Evolutionary conservation across 2,329 filamentous ascomycete genomes (phyloP), one percentile per base, ranked within the genome.

Genomic region (Thelonectria olida): DNA sequence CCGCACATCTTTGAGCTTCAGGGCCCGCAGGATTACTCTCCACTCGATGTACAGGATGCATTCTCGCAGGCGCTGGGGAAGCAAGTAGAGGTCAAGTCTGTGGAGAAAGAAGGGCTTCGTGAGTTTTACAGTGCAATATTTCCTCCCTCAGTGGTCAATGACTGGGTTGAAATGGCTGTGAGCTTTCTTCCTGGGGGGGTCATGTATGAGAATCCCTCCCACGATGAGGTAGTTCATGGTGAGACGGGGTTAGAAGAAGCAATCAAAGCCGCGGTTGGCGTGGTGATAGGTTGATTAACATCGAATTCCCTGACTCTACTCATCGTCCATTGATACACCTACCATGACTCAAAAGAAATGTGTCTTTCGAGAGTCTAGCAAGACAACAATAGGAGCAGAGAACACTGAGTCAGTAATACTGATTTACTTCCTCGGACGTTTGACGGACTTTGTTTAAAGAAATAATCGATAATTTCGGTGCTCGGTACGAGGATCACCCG

Each of bases 1-100:
- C 75, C 73, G 0, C 67, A 72, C 53, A 61, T 76, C 12, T 73
- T 72, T 39, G 75, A 77, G 19, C 68, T 79, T 1, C 70, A 72
- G 3, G 76, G 75, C 0, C 76, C 74, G 1, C 58, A 63, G 3
- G 34, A 59, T 0, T 77, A 78, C 57, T 69, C 65, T 4, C 65
- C 77, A 0, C 34, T 65, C 0, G 75, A 79, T 49, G 69, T 73
- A 2, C 72, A 75, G 34, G 39, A 57, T 2, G 72, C 72, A 2
- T 73, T 76, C 19, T 70, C 73, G 1, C 56, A 70, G 12, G 72
- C 66, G 0, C 2, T 74, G 3, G 68, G 68, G 0, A 72, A 67
- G 48, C 34, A 65, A 1, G 65, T 79, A 1, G 68, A 67, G 5
- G n/a, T 76, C 1, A 70, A 66, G 31, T 42, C 70, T 0, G 56